These are phyloP conservation scores for Diatrype stigma DNA, from an alignment of 2,329 filamentous ascomycete genomes.

Conservation along the genomic window DNA sequence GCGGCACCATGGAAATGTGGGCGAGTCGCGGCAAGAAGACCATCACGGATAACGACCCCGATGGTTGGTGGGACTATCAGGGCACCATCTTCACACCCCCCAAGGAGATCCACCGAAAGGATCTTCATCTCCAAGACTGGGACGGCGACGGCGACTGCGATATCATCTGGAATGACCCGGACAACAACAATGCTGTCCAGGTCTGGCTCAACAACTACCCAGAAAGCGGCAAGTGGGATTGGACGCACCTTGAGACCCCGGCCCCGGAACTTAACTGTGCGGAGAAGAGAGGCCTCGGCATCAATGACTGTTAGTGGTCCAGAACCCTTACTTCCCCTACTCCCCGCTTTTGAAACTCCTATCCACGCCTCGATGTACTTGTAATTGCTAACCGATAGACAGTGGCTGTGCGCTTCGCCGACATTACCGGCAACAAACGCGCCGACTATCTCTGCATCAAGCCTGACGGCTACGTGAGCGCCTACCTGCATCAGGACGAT, in stretches of 20 bases:
- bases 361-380: too few species aligned
- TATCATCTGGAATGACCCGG: slow-evolving; percentile 25
- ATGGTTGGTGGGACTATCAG: too few species aligned
- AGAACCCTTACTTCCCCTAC: too few species aligned
- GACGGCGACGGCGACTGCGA: slow-evolving; percentile 33
- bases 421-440: slow-evolving; percentile 25
- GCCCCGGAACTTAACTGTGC: slow-evolving; percentile 11
- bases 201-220: slow-evolving; percentile 22
- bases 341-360: neutral
- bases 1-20: slow-evolving; percentile 1
- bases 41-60: slow-evolving; percentile 8
- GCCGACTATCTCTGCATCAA: slow-evolving; percentile 32
- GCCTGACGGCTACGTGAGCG: slow-evolving; percentile 20
- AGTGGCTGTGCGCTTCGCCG: slow-evolving; percentile 26
- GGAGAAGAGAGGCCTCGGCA: slow-evolving; percentile 20
- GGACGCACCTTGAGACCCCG: slow-evolving; percentile 5
- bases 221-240: slow-evolving; percentile 5
- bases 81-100: too few species aligned
- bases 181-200: slow-evolving; percentile 18
- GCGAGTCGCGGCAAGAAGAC: slow-evolving; percentile 10
- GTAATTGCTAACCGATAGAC: neutral
- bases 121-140: slow-evolving; percentile 33
- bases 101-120: slow-evolving; percentile 16
- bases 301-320: slow-evolving; percentile 14
- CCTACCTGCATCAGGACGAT: slow-evolving; percentile 18